Percentiles rank a stretch among this genome's conserved stretches.
phyloP scores from a whole-genome alignment of 257 asterid genomes.

The Marsdenia floribunda region DNA sequence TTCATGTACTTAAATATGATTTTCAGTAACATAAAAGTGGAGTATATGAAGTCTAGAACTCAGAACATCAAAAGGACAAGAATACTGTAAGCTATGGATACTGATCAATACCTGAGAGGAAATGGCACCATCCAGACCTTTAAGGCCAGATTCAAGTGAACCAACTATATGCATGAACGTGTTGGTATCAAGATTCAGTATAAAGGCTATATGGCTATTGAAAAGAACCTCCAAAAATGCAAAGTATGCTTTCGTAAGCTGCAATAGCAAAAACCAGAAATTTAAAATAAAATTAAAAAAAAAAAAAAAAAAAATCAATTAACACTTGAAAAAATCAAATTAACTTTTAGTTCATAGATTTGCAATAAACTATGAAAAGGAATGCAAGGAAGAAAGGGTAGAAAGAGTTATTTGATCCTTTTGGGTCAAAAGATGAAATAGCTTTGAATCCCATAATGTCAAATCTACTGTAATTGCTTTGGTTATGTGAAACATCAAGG shows the following conservation, averaged over 20 bases:
- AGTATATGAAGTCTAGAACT: not conserved
- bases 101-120: constrained; percentile 71
- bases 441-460: not conserved
- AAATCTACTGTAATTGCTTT: not conserved
- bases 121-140: constrained; percentile 80
- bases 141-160: constrained; percentile 92
- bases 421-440: not conserved
- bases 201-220: constrained; percentile 65
- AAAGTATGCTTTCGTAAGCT: constrained; percentile 91
- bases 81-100: constrained; percentile 11
- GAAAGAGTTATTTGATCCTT: not conserved
- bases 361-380: not conserved
- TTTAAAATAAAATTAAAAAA: too few species aligned
- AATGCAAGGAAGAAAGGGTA: not conserved
- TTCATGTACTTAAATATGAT: not conserved
- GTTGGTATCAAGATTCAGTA: constrained; percentile 66
- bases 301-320: not conserved
- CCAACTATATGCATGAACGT: constrained; percentile 86
- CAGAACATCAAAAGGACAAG: constrained; percentile 1
- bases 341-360: not conserved
- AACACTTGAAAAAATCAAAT: not conserved
- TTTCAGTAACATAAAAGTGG: not conserved
- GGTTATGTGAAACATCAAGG: not conserved
- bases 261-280: constrained; percentile 25
- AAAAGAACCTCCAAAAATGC: constrained; percentile 88